Percentiles rank a stretch among this genome's conserved stretches.
Evolutionary conservation across 345 rosid species (phyloP).

Genomic region (Salix exigua): DNA sequence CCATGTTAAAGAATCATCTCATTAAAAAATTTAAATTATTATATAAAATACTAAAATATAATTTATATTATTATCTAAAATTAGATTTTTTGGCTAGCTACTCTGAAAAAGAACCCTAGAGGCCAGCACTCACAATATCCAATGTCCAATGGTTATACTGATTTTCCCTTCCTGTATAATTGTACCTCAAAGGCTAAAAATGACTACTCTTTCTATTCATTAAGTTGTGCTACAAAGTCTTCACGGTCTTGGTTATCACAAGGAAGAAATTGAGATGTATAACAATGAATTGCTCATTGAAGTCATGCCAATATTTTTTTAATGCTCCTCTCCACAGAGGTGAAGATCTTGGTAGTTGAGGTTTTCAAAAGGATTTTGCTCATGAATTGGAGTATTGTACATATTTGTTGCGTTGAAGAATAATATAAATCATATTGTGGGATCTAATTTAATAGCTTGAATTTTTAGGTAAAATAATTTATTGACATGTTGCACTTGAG

Average conservation of each 20-base stretch:
- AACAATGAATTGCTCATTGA: background rate
- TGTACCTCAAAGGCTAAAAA: slow-evolving; percentile 3
- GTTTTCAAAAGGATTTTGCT: slow-evolving; percentile 49
- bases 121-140: too few relatives aligned
- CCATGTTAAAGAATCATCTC: too few relatives aligned
- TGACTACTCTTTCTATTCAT: background rate
- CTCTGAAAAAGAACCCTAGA: too few relatives aligned
- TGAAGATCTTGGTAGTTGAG: background rate
- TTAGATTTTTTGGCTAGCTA: too few relatives aligned
- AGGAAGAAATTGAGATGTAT: background rate
- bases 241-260: slow-evolving; percentile 19
- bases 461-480: too few relatives aligned
- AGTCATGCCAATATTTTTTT: slow-evolving; percentile 30
- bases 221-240: slow-evolving; percentile 33
- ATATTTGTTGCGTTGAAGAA: slow-evolving; percentile 35
- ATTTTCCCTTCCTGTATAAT: slow-evolving; percentile 43
- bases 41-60: accelerated
- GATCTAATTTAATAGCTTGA: too few relatives aligned
- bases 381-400: slow-evolving; percentile 53
- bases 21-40: too few relatives aligned
- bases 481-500: slow-evolving; percentile 21
- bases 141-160: background rate
- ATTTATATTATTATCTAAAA: too few relatives aligned
- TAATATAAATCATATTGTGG: too few relatives aligned
- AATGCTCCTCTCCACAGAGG: slow-evolving; percentile 24